phyloP scores from a whole-genome alignment of 2,329 filamentous ascomycete genomes.

The Hypoxylon sp. region DNA sequence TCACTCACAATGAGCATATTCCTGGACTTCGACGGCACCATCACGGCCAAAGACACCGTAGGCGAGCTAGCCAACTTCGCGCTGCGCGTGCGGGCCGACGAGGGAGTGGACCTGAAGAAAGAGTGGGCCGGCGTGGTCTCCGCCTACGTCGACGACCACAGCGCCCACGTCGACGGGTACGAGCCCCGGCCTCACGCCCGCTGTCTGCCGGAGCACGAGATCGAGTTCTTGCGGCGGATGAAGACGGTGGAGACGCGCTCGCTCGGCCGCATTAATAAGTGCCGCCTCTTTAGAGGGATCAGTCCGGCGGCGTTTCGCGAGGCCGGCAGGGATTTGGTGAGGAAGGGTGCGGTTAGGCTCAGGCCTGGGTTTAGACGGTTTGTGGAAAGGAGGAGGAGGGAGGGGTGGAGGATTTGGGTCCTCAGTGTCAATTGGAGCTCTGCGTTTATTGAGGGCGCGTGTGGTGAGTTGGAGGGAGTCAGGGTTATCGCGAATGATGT shows the following conservation, averaged over 20 bases:
- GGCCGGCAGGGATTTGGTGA: constrained; percentile 58
- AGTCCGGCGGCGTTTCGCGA: constrained; percentile 52
- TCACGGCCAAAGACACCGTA: constrained; percentile 69
- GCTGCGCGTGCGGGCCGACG: constrained; percentile 53
- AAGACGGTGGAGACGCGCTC: constrained; percentile 63
- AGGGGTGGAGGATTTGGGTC: constrained; percentile 60
- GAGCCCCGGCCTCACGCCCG: constrained; percentile 55
- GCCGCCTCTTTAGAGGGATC: constrained; percentile 63
- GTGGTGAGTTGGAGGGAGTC: constrained; percentile 54
- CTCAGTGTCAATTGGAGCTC: constrained; percentile 68
- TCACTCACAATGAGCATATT: constrained; percentile 60
- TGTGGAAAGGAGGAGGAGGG: constrained; percentile 36
- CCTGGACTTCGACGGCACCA: constrained; percentile 73
- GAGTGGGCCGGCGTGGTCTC: constrained; percentile 63
- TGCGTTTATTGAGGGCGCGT: constrained; percentile 63
- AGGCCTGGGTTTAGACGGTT: constrained; percentile 60
- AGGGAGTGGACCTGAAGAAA: constrained; percentile 54
- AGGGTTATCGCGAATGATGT: constrained; percentile 63
- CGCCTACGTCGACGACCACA: constrained; percentile 62
- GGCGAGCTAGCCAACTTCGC: constrained; percentile 62
- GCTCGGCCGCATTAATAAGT: constrained; percentile 60
- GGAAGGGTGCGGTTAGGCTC: constrained; percentile 55
- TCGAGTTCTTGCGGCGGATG: constrained; percentile 61
- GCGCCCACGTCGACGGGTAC: constrained; percentile 56
- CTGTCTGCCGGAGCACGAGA: constrained; percentile 57